Conservation (phyloP, 2,329 filamentous ascomycete genomes). For the Sclerotinia nivalis region DNA sequence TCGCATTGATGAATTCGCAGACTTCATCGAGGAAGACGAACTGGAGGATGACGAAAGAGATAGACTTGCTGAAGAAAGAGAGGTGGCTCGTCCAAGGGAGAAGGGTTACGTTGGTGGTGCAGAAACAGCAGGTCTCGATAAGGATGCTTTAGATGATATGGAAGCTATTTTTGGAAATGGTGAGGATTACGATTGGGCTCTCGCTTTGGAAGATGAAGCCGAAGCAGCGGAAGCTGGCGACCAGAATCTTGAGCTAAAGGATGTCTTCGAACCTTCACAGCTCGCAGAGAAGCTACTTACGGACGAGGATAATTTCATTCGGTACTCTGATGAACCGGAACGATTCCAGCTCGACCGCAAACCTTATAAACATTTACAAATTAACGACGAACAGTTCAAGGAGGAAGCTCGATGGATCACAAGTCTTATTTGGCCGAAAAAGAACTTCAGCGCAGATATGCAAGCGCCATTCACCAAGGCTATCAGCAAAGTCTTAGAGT, state of each 20-base stretch:
- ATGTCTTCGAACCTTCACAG: constrained; percentile 97
- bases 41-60: constrained; percentile 86
- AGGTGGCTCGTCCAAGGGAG: constrained; percentile 79
- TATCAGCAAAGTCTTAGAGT: constrained; percentile 88
- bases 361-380: constrained; percentile 78
- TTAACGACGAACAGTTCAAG: constrained; percentile 80
- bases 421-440: constrained; percentile 85
- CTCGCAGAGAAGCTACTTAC: constrained; percentile 92
- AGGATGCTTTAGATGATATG: constrained; percentile 93
- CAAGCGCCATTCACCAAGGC: constrained; percentile 83
- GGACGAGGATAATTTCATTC: constrained; percentile 90
- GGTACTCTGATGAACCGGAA: constrained; percentile 86
- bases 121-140: constrained; percentile 82
- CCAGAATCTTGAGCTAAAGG: constrained; percentile 87
- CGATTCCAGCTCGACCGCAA: constrained; percentile 90
- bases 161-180: constrained; percentile 94
- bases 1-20: constrained; percentile 78
- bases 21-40: constrained; percentile 96
- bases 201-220: constrained; percentile 84
- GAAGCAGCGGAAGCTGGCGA: constrained; percentile 78
- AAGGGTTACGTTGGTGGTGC: constrained; percentile 68
- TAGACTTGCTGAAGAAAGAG: constrained; percentile 76
- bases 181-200: constrained; percentile 92
- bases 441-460: constrained; percentile 65
- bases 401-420: constrained; percentile 94